Conservation (phyloP, 768 basidiomycete species). For the Cystofilobasidium ferigula region DNA sequence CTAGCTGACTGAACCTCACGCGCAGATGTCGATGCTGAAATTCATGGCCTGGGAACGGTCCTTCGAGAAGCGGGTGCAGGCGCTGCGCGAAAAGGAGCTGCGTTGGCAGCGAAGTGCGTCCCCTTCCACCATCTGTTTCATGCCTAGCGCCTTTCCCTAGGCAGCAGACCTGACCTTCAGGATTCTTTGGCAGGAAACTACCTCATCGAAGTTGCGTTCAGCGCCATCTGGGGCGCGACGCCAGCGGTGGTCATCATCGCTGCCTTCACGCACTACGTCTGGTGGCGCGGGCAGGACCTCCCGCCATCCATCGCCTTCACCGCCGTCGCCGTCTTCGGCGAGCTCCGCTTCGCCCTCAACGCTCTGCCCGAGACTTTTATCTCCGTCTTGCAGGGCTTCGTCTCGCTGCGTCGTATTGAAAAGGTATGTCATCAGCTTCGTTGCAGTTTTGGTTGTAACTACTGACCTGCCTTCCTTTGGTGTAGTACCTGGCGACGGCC, state of each 20-base stretch:
- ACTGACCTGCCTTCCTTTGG: background rate
- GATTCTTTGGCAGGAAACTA: slow-evolving; percentile 60
- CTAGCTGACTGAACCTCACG: slow-evolving; percentile 57
- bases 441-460: background rate
- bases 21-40: slow-evolving; percentile 36
- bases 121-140: too few relatives aligned
- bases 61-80: slow-evolving; percentile 64
- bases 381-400: slow-evolving; percentile 56
- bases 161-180: background rate
- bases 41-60: slow-evolving; percentile 94
- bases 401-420: slow-evolving; percentile 86
- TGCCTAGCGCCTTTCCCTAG: background rate
- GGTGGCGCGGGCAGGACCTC: slow-evolving; percentile 35
- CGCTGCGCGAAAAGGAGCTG: slow-evolving; percentile 67
- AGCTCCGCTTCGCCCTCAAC: slow-evolving; percentile 53
- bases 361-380: slow-evolving; percentile 86
- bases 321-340: slow-evolving; percentile 57
- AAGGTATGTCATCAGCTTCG: slow-evolving; percentile 34
- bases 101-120: slow-evolving; percentile 49
- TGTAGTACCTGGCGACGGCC: slow-evolving; percentile 58
- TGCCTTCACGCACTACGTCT: slow-evolving; percentile 29
- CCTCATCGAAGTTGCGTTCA: slow-evolving; percentile 58
- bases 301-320: slow-evolving; percentile 79
- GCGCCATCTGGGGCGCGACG: slow-evolving; percentile 48
- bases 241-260: slow-evolving; percentile 48